phyloP scores from a whole-genome alignment of 2,329 filamentous ascomycete genomes.

The Ceratocystis eucalypticola region DNA sequence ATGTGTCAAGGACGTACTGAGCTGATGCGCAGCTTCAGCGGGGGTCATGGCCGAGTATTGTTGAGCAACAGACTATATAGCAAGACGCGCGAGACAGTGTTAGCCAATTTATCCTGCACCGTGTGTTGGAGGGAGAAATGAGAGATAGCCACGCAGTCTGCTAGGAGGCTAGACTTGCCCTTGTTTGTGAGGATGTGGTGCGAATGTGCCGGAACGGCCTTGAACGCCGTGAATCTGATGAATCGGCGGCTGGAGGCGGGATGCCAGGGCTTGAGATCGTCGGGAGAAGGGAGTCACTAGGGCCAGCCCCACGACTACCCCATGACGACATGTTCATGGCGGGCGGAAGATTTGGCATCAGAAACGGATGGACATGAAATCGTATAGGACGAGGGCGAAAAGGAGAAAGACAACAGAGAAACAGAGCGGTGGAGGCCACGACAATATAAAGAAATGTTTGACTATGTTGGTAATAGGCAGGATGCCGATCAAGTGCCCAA shows the following conservation, averaged over 20 bases:
- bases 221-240: constrained; percentile 25
- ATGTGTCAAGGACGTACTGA: constrained; percentile 70
- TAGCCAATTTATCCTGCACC: constrained; percentile 16
- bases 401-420: neutral
- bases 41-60: constrained; percentile 56
- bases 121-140: neutral
- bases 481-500: neutral
- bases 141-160: neutral
- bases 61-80: constrained; percentile 37
- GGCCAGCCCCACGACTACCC: constrained; percentile 14
- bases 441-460: neutral
- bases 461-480: neutral
- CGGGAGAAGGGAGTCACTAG: constrained; percentile 17
- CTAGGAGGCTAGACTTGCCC: constrained; percentile 29
- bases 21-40: constrained; percentile 59
- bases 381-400: neutral
- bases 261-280: constrained; percentile 17
- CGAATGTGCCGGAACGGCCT: constrained; percentile 29
- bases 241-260: constrained; percentile 20
- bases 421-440: neutral
- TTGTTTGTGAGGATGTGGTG: constrained; percentile 42
- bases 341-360: constrained; percentile 2
- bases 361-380: neutral
- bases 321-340: constrained; percentile 18
- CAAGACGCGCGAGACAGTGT: constrained; percentile 15